Conservation (phyloP, 148 eudicot species). For the Chenopodium quinoa region DNA sequence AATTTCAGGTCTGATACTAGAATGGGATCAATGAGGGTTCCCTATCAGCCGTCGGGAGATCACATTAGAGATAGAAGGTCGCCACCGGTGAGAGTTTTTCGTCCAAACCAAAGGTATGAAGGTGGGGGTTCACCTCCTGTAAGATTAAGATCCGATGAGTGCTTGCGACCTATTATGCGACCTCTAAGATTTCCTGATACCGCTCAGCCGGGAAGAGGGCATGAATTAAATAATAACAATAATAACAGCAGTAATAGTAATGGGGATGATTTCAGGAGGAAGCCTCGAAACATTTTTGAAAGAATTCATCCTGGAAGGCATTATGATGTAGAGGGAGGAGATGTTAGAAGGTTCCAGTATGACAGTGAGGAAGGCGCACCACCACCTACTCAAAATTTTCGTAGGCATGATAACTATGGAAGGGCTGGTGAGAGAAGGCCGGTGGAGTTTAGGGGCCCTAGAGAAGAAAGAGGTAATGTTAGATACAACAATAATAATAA, state of each 20-base stretch:
- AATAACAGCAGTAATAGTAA: slow-evolving; percentile 6
- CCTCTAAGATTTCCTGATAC: slow-evolving; percentile 38
- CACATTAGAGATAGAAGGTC: slow-evolving; percentile 44
- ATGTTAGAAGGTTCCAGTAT: slow-evolving; percentile 39
- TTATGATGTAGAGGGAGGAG: slow-evolving; percentile 32
- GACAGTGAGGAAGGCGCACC: slow-evolving; percentile 30
- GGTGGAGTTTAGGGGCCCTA: slow-evolving; percentile 27
- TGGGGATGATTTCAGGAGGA: slow-evolving; percentile 37
- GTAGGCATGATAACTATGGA: slow-evolving; percentile 17
- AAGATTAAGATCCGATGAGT: slow-evolving; percentile 37
- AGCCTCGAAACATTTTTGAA: slow-evolving; percentile 40
- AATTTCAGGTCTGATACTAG: slow-evolving; percentile 52
- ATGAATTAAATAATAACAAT: slow-evolving; percentile 14
- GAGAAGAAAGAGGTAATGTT: slow-evolving; percentile 36
- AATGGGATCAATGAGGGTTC: slow-evolving; percentile 41
- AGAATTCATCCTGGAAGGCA: slow-evolving; percentile 40
- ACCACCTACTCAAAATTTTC: slow-evolving; percentile 26
- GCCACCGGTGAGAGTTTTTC: slow-evolving; percentile 46
- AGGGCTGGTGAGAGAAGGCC: slow-evolving; percentile 35
- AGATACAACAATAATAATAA: slow-evolving; percentile 25
- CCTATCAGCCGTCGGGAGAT: slow-evolving; percentile 30
- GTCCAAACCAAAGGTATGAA: slow-evolving; percentile 40
- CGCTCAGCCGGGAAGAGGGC: slow-evolving; percentile 35
- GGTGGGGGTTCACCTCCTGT: slow-evolving; percentile 34
- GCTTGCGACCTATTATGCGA: slow-evolving; percentile 32